Conservation (phyloP, 2,329 filamentous ascomycete genomes). For the Chrysosporium keratinophilum region DNA sequence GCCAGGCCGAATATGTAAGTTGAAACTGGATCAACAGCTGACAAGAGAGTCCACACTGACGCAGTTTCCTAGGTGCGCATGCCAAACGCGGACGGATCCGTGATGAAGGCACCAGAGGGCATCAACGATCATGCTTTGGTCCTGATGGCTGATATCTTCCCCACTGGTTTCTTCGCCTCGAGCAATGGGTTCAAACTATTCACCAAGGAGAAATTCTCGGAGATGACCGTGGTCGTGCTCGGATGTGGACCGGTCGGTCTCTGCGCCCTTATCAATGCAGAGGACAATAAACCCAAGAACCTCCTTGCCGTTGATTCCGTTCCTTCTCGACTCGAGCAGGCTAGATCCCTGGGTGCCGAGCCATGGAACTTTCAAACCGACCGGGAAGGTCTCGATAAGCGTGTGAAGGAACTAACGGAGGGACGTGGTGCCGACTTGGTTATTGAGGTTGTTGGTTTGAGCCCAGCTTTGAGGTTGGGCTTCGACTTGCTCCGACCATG, state of each 20-base stretch:
- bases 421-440: constrained; percentile 78
- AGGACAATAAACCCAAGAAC: constrained; percentile 64
- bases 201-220: constrained; percentile 46
- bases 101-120: constrained; percentile 60
- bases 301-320: constrained; percentile 73
- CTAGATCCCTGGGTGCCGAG: constrained; percentile 65
- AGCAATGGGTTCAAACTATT: constrained; percentile 63
- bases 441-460: constrained; percentile 65
- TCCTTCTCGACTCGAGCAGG: constrained; percentile 61
- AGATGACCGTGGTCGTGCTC: constrained; percentile 65
- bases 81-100: constrained; percentile 68
- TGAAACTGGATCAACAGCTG: background rate
- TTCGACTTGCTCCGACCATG: constrained; percentile 63
- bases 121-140: constrained; percentile 66
- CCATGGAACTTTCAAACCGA: constrained; percentile 67
- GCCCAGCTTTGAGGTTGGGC: constrained; percentile 57
- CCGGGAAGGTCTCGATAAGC: constrained; percentile 52
- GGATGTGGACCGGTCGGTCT: constrained; percentile 80
- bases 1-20: constrained; percentile 64
- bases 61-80: constrained; percentile 49
- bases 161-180: constrained; percentile 71
- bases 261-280: constrained; percentile 67
- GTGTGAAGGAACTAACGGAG: constrained; percentile 63
- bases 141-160: constrained; percentile 89
- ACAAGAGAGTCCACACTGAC: constrained; percentile 13